Evolutionary conservation across 768 basidiomycete species (phyloP), one percentile per base, ranked within the genome.

Genomic region (Termitomyces eurrhizus): DNA sequence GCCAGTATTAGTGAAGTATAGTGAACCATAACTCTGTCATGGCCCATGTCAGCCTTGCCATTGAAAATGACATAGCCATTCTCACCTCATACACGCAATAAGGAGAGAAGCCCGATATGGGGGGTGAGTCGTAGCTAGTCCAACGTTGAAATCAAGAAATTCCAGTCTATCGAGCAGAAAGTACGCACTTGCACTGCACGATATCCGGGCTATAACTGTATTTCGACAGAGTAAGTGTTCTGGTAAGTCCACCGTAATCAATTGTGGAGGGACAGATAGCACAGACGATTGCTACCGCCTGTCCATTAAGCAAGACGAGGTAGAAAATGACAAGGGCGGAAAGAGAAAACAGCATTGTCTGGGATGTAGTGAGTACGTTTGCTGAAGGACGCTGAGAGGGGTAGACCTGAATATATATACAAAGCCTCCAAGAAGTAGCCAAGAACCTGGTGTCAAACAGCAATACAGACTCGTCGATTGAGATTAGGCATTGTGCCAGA

Each of bases 141-240:
- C 11, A 4, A 53, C 16, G 1, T 36, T 35, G 3, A 36, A 7
- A 16, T 33, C 42, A 21, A 44, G 52, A 21, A 3, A 9, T n/a
- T 13, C 41, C 5, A 7, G 4, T 53, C 7, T 2, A 45, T 13
- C 12, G 29, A 26, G 26, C 14, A 21, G 24, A 49, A 6, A 33
- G 42, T 8, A 64, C 63, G 4, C 44, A 62, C 63, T 64, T 57
- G 63, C 63, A 64, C 37, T 64, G 63, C 41, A 54, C 54, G 14
- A 50, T 57, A 0, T 52, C 51, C 11, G 44, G 35, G 33, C 46
- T 57, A n/a, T 44, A 8, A 29, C 54, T 61, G 33, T 64, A 59
- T 39, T 3, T 49, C 35, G 64, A 60, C 37, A 59, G 36, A 4
- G 64, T 64, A 37, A 64, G 55, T 1, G 37, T 64, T 21, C 64